A percentile compares a stretch with the other conserved stretches of the same genome.
phyloP scores from a whole-genome alignment of 2,329 filamentous ascomycete genomes.

The Calonectria crousiana region DNA sequence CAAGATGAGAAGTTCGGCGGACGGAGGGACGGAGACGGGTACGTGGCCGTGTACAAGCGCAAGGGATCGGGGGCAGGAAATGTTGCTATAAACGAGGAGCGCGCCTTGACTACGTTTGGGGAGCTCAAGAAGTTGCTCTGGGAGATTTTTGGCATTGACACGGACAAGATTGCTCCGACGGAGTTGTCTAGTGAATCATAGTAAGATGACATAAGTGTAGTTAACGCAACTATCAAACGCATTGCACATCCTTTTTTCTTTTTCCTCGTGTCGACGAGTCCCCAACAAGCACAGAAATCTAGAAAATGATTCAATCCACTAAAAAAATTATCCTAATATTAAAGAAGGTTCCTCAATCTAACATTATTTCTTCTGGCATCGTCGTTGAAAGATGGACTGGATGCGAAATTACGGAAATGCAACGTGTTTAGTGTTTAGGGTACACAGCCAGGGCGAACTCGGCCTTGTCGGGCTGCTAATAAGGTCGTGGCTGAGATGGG shows the following conservation, averaged over 20 bases:
- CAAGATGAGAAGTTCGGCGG: not conserved
- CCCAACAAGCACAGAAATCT: not conserved
- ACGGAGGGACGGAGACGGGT: not conserved
- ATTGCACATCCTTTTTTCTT: too few relatives aligned
- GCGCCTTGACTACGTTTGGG: not conserved
- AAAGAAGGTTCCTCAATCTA: not conserved
- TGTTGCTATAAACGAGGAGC: not conserved
- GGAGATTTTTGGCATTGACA: conserved; percentile 5
- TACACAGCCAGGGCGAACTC: not conserved
- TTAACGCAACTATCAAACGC: not conserved
- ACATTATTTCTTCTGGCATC: not conserved
- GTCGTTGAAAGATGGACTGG: not conserved
- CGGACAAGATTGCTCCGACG: not conserved
- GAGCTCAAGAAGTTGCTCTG: conserved; percentile 7
- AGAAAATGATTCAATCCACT: not conserved
- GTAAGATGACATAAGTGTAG: not conserved
- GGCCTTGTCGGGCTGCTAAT: not conserved
- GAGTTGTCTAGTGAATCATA: not conserved
- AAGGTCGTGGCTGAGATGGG: not conserved
- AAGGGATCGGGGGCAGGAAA: not conserved
- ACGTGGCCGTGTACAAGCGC: not conserved
- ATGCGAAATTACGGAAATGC: not conserved
- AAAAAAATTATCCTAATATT: too few relatives aligned
- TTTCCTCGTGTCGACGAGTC: too few relatives aligned
- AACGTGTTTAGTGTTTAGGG: not conserved